Percentiles rank a stretch among this genome's conserved stretches.
Conservation (phyloP, 495 filamentous ascomycete genomes). For the Talaromyces nanjingensis region DNA sequence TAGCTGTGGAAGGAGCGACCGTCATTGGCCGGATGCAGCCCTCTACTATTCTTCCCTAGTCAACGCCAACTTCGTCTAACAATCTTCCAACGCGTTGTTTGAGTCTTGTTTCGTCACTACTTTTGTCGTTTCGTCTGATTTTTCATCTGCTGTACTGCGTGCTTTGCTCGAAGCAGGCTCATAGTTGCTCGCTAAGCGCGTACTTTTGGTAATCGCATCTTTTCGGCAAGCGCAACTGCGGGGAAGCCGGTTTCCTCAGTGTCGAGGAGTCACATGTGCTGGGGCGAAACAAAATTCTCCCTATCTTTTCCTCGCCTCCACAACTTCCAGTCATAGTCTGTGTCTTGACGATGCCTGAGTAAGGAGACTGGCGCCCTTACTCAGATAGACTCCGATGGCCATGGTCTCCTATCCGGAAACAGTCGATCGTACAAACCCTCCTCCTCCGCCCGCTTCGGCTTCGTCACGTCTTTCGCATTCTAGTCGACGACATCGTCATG, state of each 20-base stretch:
- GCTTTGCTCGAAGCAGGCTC: not conserved
- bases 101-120: not conserved
- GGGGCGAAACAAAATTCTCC: not conserved
- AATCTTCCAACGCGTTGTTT: not conserved
- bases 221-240: not conserved
- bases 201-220: slow-evolving; percentile 11
- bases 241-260: not conserved
- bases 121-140: slow-evolving; percentile 5
- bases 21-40: not conserved
- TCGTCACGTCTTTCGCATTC: slow-evolving; percentile 49
- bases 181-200: not conserved
- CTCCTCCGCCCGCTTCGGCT: slow-evolving; percentile 53
- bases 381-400: slow-evolving; percentile 15
- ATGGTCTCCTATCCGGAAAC: slow-evolving; percentile 74
- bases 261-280: not conserved
- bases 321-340: not conserved
- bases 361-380: slow-evolving; percentile 3
- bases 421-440: slow-evolving; percentile 42
- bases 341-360: slow-evolving; percentile 4
- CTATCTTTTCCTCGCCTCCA: not conserved
- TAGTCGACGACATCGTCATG: slow-evolving; percentile 59
- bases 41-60: not conserved
- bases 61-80: not conserved
- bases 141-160: not conserved
- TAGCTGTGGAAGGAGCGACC: not conserved